Percentiles rank a stretch among this genome's conserved stretches.
phyloP scores from a whole-genome alignment of 2,329 filamentous ascomycete genomes.

The Aspergillus pseudoviridinutans region DNA sequence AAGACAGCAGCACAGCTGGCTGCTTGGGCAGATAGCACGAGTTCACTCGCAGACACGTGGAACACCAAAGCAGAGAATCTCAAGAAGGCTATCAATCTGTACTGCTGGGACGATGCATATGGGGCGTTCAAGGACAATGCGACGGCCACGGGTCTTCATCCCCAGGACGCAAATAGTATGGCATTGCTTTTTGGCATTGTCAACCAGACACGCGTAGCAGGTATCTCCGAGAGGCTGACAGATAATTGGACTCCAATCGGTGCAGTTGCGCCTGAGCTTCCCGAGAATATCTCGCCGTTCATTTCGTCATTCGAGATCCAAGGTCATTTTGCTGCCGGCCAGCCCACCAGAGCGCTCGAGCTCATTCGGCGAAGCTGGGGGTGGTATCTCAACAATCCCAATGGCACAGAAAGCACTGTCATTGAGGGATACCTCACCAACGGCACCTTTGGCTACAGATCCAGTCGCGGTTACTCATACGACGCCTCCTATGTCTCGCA shows the following conservation, averaged over 20 bases:
- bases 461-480: conserved; percentile 49
- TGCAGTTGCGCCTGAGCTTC: conserved; percentile 53
- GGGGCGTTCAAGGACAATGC: conserved; percentile 55
- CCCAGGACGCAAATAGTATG: conserved; percentile 59
- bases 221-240: conserved; percentile 45
- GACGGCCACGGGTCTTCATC: conserved; percentile 48
- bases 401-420: conserved; percentile 56
- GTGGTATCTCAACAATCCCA: conserved; percentile 55
- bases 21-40: conserved; percentile 43
- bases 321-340: conserved; percentile 50
- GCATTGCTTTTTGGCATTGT: conserved; percentile 50
- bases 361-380: conserved; percentile 58
- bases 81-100: conserved; percentile 43
- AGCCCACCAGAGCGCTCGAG: conserved; percentile 50
- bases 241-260: conserved; percentile 56
- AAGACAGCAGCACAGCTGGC: conserved; percentile 52
- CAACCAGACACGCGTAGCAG: conserved; percentile 29
- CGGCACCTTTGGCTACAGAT: conserved; percentile 56
- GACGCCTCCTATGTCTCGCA: conserved; percentile 44
- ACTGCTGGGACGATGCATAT: conserved; percentile 47
- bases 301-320: conserved; percentile 58
- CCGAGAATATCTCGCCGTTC: conserved; percentile 56
- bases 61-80: conserved; percentile 27
- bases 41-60: conserved; percentile 25
- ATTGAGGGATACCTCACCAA: conserved; percentile 57